Evolutionary conservation across 306 rosid genomes (phyloP), one percentile per base, ranked within the genome.

Genomic region (Luffa acutangula): DNA sequence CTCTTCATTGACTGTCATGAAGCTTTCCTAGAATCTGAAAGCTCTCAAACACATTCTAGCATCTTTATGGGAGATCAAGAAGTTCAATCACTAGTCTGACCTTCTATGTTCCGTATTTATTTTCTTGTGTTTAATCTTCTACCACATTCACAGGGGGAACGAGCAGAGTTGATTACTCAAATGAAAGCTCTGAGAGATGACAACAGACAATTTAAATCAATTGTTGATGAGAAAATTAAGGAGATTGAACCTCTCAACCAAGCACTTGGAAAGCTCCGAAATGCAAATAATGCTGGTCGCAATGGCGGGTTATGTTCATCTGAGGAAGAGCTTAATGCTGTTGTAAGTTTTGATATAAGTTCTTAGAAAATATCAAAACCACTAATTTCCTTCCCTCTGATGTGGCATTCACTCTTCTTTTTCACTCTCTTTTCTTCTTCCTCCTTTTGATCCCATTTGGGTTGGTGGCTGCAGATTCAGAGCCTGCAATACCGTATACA

Each of bases 241-340:
- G 97, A 91, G 90, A 91, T 93, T 5, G 97, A 88, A 77, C 98
- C 99, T 58, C 87, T 93, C 52, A 93, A 89, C 72, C 96, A 91
- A 84, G 99, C 97, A 80, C 85, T 95, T 81, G 97, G 96, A 52
- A 90, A 91, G 93, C 85, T 95, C 81, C 99, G 99, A 20, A 89
- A 57, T 83, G 78, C 96, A 33, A 89, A 87, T 81, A 85, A 75
- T 85, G 88, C 81, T 1, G 94, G 88, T 43, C 91, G 91, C 54
- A 88, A 83, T 78, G 76, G 88, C 72, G 92, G 94, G 85, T 42
- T 96, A 76, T 93, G 96, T 82, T 91, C 97, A 79, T 93, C 99
- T 14, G 99, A 93, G 91, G 93, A 85, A 81, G 99, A 96, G 87
- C 97, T 96, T 45, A 89, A 96, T 36, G 82, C 81, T 42, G 17